phyloP scores from a whole-genome alignment of 805 yeast species.

The Lipomyces yamanashiensis region DNA sequence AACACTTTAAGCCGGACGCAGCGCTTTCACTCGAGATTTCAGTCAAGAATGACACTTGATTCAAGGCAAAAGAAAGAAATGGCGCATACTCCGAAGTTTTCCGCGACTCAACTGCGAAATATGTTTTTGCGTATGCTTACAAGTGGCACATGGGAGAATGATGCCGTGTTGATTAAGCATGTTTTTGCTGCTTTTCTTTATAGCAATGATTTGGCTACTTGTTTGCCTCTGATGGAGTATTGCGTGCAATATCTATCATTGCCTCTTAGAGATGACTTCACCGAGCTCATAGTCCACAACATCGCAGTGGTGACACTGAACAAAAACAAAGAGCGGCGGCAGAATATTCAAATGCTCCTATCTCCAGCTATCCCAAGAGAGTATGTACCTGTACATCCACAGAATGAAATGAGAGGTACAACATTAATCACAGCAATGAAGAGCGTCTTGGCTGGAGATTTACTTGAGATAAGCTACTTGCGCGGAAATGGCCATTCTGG shows the following conservation, averaged over 20 bases:
- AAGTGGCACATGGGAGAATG: conserved; percentile 14
- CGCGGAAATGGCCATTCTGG: conserved; percentile 1
- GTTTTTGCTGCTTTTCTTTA: conserved; percentile 16
- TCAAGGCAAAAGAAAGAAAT: not conserved
- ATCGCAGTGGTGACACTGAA: conserved; percentile 6
- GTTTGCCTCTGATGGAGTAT: conserved; percentile 16
- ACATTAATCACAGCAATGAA: not conserved
- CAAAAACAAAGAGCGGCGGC: not conserved
- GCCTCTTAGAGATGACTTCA: conserved; percentile 7
- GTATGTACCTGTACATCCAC: not conserved
- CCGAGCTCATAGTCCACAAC: conserved; percentile 8
- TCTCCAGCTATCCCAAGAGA: conserved; percentile 17
- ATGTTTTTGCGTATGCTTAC: conserved; percentile 14
- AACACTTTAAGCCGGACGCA: conserved; percentile 14
- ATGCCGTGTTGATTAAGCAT: conserved; percentile 1
- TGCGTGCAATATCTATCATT: conserved; percentile 17
- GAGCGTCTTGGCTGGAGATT: conserved; percentile 5
- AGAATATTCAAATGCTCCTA: not conserved
- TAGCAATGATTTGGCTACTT: conserved; percentile 14
- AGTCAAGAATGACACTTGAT: not conserved
- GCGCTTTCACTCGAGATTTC: conserved; percentile 5
- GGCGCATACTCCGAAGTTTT: not conserved
- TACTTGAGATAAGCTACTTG: conserved; percentile 8
- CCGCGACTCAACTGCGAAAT: conserved; percentile 1
- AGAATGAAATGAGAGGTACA: not conserved